A percentile compares a stretch with the other conserved stretches of the same genome.
These are phyloP conservation scores for Colletotrichum chlorophyti DNA, from an alignment of 2,329 filamentous ascomycete genomes.

Conservation along the genomic window DNA sequence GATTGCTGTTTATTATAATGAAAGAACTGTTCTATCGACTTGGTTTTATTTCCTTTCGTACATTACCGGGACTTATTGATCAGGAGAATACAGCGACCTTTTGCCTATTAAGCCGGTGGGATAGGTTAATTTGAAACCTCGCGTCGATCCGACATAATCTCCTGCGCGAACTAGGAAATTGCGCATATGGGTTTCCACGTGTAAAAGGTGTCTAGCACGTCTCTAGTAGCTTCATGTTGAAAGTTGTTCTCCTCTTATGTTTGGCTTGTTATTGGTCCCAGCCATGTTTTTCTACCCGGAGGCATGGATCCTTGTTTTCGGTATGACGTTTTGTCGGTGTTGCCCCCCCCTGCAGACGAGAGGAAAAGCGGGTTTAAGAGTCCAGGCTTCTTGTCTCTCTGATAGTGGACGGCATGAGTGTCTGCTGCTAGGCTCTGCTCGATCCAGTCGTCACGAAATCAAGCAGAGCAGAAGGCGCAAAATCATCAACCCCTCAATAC, in stretches of 20 bases:
- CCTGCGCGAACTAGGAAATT: background rate
- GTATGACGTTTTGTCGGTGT: background rate
- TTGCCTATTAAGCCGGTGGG: background rate
- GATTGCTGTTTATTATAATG: too few relatives aligned
- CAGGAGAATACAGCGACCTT: too few relatives aligned
- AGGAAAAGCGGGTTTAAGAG: background rate
- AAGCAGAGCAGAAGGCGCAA: too few relatives aligned
- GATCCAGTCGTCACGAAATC: too few relatives aligned
- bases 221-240: background rate
- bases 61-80: background rate
- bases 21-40: too few relatives aligned
- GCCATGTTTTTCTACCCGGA: background rate
- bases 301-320: background rate
- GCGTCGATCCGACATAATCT: background rate
- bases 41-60: too few relatives aligned
- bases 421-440: too few relatives aligned
- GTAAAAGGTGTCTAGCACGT: background rate
- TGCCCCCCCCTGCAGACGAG: background rate
- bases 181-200: background rate
- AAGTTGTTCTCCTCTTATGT: background rate
- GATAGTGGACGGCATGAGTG: too few relatives aligned
- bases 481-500: too few relatives aligned
- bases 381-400: too few relatives aligned
- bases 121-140: slow-evolving; percentile 13
- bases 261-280: background rate